These are phyloP conservation scores for Pterocarpus macrocarpus DNA, from an alignment of 306 rosid genomes.

Conservation along the genomic window DNA sequence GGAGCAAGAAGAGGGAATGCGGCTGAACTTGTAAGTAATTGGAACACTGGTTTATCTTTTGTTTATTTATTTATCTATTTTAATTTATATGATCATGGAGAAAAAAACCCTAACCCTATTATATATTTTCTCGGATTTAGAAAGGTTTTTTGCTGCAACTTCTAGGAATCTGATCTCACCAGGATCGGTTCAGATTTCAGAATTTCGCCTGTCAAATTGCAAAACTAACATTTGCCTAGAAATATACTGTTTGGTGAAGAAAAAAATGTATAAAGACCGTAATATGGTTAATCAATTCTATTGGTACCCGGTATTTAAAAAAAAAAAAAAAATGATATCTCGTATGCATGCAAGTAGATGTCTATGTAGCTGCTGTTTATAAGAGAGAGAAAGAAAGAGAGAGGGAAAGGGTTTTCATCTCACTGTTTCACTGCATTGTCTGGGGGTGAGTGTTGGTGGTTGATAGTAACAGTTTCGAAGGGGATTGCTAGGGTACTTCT, in stretches of 20 bases:
- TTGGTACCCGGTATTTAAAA: background rate
- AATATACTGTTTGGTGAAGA: background rate
- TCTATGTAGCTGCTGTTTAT: constrained; percentile 54
- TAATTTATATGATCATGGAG: background rate
- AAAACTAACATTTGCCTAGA: constrained; percentile 9
- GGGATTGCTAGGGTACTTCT: constrained; percentile 32
- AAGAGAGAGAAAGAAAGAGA: constrained; percentile 32
- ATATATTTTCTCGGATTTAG: constrained; percentile 22
- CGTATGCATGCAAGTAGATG: constrained; percentile 55
- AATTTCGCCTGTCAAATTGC: constrained; percentile 41
- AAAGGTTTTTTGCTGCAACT: constrained; percentile 26
- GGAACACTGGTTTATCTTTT: constrained; percentile 9
- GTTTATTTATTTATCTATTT: background rate
- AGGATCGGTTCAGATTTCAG: constrained; percentile 47
- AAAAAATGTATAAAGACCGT: background rate
- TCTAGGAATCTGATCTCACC: constrained; percentile 46
- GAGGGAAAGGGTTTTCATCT: constrained; percentile 19
- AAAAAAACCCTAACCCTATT: constrained; percentile 51
- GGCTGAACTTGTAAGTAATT: constrained; percentile 32
- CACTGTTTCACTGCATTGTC: constrained; percentile 64
- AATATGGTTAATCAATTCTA: background rate
- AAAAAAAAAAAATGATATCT: no score
- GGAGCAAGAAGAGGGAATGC: constrained; percentile 29
- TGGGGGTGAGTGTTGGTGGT: constrained; percentile 59
- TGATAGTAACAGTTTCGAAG: constrained; percentile 50